Conservation (phyloP, 306 rosid genomes). For the Rosa rugosa region DNA sequence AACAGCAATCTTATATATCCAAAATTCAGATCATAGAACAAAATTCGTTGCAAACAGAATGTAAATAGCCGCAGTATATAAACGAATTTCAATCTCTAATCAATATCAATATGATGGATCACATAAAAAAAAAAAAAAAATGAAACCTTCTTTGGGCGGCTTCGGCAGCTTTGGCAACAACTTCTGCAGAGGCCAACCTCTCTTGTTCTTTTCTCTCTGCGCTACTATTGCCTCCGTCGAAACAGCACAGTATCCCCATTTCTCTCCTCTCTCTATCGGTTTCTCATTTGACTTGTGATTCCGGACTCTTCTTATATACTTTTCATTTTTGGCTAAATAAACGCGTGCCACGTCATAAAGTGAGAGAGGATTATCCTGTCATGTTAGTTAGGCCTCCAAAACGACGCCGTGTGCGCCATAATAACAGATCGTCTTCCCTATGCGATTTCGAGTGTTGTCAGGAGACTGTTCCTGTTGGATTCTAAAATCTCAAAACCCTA, state of each 20-base stretch:
- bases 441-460: no score
- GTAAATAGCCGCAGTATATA: neutral
- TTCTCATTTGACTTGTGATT: neutral
- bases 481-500: conserved; percentile 15
- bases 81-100: neutral
- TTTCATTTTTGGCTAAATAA: neutral
- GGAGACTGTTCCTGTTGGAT: neutral
- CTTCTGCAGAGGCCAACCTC: conserved; percentile 78
- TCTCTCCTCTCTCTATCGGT: neutral
- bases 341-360: conserved; percentile 6
- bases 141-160: conserved; percentile 85
- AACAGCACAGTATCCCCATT: conserved; percentile 42
- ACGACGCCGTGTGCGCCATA: neutral
- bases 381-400: neutral
- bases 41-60: neutral
- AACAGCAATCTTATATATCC: neutral
- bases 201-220: conserved; percentile 72
- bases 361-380: neutral
- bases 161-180: conserved; percentile 79
- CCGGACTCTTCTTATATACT: neutral
- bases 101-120: neutral
- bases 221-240: conserved; percentile 65
- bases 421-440: neutral
- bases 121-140: neutral
- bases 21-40: neutral